Evolutionary conservation across 805 yeast genomes (phyloP).

Genomic region (Hermanozyma aechmeae): DNA sequence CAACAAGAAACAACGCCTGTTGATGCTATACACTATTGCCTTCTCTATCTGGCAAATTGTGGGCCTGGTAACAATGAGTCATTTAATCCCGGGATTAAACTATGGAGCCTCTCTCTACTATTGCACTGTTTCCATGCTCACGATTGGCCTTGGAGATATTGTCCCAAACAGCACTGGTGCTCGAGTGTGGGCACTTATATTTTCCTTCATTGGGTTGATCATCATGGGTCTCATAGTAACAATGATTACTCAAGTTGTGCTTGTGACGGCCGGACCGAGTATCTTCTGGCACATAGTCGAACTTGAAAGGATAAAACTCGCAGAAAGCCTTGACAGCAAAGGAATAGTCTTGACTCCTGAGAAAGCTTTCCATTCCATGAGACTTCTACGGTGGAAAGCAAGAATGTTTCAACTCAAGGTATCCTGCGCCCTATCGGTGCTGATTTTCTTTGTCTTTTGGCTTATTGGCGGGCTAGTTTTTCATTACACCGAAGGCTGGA

Average conservation of each 20-base stretch:
- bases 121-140: conserved; percentile 62
- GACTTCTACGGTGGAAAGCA: conserved; percentile 37
- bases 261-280: conserved; percentile 53
- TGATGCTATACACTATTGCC: conserved; percentile 63
- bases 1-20: conserved; percentile 55
- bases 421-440: conserved; percentile 31
- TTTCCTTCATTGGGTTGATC: conserved; percentile 62
- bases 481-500: conserved; percentile 55
- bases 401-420: conserved; percentile 24
- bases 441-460: conserved; percentile 51
- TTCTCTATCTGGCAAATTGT: conserved; percentile 61
- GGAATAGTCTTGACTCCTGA: conserved; percentile 21
- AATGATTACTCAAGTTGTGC: conserved; percentile 56
- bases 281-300: conserved; percentile 61
- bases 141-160: conserved; percentile 77
- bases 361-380: conserved; percentile 50
- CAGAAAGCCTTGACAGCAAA: conserved; percentile 13
- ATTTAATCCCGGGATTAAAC: conserved; percentile 22
- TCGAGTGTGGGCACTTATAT: conserved; percentile 50
- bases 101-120: conserved; percentile 68
- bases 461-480: conserved; percentile 66
- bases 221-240: conserved; percentile 66
- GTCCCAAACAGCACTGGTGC: conserved; percentile 45
- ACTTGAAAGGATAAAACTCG: conserved; percentile 27
- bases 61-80: conserved; percentile 45